Evolutionary conservation across 2,329 filamentous ascomycete genomes (phyloP), one percentile per base, ranked within the genome.

Genomic region (Colletotrichum sp.): DNA sequence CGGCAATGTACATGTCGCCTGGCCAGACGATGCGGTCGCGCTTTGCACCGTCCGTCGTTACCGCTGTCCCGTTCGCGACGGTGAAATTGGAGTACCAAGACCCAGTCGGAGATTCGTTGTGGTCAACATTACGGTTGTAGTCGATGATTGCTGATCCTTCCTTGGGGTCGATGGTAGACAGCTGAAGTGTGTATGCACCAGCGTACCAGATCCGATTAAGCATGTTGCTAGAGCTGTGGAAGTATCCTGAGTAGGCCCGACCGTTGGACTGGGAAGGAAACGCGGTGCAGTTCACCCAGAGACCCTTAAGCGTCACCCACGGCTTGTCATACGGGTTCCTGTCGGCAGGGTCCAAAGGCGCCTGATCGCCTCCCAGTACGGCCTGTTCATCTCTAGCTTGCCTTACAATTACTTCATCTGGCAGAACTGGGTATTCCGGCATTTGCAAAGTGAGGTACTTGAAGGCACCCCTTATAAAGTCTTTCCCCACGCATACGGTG

Each of bases 1-100:
- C 68, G 30, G 76, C 76, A 63, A 91, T 89, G 6, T 87, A 87
- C 86, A 92, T 89, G 78, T 92, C 90, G 4, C 90, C 90, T 3
- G 90, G 88, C 89, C 90, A 92, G 4, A 91, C 88, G 5, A 90
- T 82, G 9, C 89, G 85, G 78, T 91, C 90, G 36, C 89, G 85
- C 80, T 91, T 91, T 3, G 89, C 88, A 5, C 90, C 90, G 78
- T 91, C 89, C 8, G 83, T 82, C 55, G 84, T 83, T n/a, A 83
- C 81, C 10, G 84, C 80, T 21, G 79, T 64, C 6, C 82, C 84
- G 7, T 81, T 80, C 7, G 83, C 82, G 24, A 86, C 78, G 2
- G 80, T 80, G 32, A 78, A 78, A 24, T 81, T 82, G 72, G 84
- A 82, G 72, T 84, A 83, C 55, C 79, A 80, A 15, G 84, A 81